Conservation (phyloP, 768 basidiomycete genomes). For the Lentinula lateritia region DNA sequence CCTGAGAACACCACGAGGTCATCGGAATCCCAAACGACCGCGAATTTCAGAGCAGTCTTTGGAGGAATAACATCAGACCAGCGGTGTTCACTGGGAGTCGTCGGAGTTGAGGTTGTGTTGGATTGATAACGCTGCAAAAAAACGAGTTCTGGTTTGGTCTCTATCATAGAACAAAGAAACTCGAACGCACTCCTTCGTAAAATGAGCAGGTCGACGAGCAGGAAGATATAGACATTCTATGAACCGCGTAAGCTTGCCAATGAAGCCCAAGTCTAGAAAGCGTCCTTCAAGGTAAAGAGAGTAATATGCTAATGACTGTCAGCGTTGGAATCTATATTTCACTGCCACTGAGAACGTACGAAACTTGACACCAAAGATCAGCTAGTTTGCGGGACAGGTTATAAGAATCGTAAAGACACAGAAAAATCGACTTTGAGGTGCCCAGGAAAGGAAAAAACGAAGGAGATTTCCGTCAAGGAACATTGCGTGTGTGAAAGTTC, state of each 20-base stretch:
- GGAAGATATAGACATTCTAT: background rate
- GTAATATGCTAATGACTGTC: background rate
- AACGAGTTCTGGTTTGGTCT: background rate
- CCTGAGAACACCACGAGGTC: constrained; percentile 55
- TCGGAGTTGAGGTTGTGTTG: background rate
- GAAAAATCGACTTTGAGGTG: too few species aligned
- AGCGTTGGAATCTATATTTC: background rate
- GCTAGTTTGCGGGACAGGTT: too few species aligned
- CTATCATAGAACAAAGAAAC: background rate
- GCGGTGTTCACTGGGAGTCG: constrained; percentile 19
- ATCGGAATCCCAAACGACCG: constrained; percentile 53
- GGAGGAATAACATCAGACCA: constrained; percentile 59
- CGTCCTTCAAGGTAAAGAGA: background rate
- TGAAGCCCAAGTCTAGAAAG: background rate
- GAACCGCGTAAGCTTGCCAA: background rate
- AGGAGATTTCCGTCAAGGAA: too few species aligned
- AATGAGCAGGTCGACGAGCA: background rate
- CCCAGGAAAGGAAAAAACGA: too few species aligned
- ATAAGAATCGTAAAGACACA: too few species aligned
- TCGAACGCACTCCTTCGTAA: background rate
- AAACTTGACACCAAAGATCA: too few species aligned
- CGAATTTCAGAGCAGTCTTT: constrained; percentile 51
- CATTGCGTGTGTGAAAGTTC: too few species aligned
- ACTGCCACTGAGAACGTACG: background rate
- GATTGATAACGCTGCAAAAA: background rate